Conservation (phyloP, 805 yeast species). For the Spathaspora passalidarum region DNA sequence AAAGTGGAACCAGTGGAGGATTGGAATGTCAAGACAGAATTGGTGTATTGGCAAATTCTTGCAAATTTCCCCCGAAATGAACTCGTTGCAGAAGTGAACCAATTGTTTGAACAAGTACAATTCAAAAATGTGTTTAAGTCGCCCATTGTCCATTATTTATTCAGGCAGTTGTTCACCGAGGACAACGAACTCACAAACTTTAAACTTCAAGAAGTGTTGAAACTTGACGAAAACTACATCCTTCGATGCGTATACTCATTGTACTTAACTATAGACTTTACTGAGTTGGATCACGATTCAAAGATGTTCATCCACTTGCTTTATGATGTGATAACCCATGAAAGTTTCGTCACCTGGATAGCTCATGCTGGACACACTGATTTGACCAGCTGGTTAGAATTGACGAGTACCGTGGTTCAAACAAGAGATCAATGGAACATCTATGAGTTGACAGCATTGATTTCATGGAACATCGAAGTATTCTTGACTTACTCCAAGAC, state of each 20-base stretch:
- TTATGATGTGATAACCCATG: slow-evolving; percentile 24
- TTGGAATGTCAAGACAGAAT: slow-evolving; percentile 13
- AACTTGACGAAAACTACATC: slow-evolving; percentile 7
- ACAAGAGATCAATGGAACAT: slow-evolving; percentile 41
- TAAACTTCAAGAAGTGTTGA: slow-evolving; percentile 3
- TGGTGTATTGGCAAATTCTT: slow-evolving; percentile 20
- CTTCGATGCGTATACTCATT: slow-evolving; percentile 6
- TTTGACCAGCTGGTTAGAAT: slow-evolving; percentile 18
- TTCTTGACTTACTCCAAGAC: slow-evolving; percentile 19
- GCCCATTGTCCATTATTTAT: slow-evolving; percentile 11
- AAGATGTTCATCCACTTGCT: slow-evolving; percentile 19
- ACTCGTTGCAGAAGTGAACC: background rate
- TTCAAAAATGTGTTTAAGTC: slow-evolving; percentile 1
- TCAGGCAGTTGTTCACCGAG: slow-evolving; percentile 13
- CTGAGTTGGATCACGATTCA: slow-evolving; percentile 11
- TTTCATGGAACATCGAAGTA: slow-evolving; percentile 39
- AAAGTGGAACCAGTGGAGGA: slow-evolving; percentile 1
- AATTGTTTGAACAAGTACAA: background rate
- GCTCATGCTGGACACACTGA: background rate
- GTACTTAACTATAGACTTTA: slow-evolving; percentile 13
- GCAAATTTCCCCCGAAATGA: slow-evolving; percentile 19
- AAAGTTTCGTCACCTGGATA: slow-evolving; percentile 27
- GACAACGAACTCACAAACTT: slow-evolving; percentile 26
- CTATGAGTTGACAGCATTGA: slow-evolving; percentile 31
- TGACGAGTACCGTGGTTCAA: slow-evolving; percentile 25